A percentile compares a stretch with the other conserved stretches of the same genome.
phyloP scores from a whole-genome alignment of 2,329 filamentous ascomycete species.

The Bisporella sp. region DNA sequence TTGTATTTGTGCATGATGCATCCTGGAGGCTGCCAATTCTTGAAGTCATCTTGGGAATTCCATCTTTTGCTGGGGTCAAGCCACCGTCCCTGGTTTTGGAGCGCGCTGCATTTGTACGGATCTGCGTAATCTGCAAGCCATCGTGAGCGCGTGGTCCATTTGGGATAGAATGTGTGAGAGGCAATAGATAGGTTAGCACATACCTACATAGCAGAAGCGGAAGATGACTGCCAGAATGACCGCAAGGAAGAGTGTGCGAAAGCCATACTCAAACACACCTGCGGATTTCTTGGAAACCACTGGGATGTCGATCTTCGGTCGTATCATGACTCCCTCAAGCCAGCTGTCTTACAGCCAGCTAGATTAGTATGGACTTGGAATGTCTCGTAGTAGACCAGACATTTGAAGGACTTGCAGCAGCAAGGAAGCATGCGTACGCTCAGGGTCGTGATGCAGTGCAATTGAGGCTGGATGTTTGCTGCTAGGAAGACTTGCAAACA shows the following conservation, averaged over 20 bases:
- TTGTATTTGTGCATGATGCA: slow-evolving; percentile 53
- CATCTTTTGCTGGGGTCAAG: slow-evolving; percentile 25
- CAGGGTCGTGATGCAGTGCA: too few species aligned
- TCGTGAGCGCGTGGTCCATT: slow-evolving; percentile 2
- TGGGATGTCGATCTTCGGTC: neutral
- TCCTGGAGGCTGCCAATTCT: slow-evolving; percentile 51
- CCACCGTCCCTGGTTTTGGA: slow-evolving; percentile 47
- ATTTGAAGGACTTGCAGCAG: too few species aligned
- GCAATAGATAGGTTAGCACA: neutral
- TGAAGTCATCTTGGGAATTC: slow-evolving; percentile 26
- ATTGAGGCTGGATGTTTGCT: too few species aligned
- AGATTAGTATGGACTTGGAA: too few species aligned
- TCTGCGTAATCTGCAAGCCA: slow-evolving; percentile 29
- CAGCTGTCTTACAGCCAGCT: too few species aligned
- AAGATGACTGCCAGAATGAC: slow-evolving; percentile 20
- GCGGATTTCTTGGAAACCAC: neutral
- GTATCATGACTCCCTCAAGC: neutral
- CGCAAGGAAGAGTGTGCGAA: slow-evolving; percentile 15
- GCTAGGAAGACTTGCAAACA: too few species aligned
- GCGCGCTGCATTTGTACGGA: slow-evolving; percentile 45
- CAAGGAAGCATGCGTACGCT: too few species aligned
- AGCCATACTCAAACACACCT: slow-evolving; percentile 8
- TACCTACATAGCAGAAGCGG: slow-evolving; percentile 26
- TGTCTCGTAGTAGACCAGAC: too few species aligned
- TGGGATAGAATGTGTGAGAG: neutral